Percentiles rank a stretch among this genome's conserved stretches.
Evolutionary conservation across 2,329 filamentous ascomycete genomes (phyloP).

Genomic region (Fonsecaea pedrosoi): DNA sequence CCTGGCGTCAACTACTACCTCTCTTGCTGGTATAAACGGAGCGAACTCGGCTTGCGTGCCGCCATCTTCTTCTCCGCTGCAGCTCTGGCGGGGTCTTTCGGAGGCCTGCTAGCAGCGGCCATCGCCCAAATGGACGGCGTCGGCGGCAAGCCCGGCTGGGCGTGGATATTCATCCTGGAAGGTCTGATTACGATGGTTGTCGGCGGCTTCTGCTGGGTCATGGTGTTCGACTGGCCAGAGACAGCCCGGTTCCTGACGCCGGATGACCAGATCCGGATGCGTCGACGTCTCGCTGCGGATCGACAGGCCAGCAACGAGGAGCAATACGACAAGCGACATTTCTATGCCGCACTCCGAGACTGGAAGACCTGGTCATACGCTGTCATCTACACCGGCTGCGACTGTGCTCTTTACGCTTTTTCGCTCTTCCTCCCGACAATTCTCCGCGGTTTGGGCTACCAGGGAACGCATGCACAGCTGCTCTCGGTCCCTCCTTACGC

Average conservation of each 20-base stretch:
- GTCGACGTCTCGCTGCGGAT: conserved; percentile 51
- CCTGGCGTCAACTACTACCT: conserved; percentile 53
- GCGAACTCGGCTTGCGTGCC: conserved; percentile 65
- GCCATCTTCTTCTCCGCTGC: conserved; percentile 61
- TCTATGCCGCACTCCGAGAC: conserved; percentile 57
- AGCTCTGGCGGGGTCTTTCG: conserved; percentile 62
- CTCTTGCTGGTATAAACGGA: conserved; percentile 64
- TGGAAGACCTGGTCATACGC: conserved; percentile 56
- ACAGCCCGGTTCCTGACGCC: conserved; percentile 53
- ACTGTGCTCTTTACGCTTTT: conserved; percentile 64
- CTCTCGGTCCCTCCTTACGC: conserved; percentile 72
- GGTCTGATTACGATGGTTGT: conserved; percentile 43
- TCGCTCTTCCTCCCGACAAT: conserved; percentile 66
- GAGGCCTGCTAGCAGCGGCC: conserved; percentile 62
- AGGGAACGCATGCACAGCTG: conserved; percentile 66
- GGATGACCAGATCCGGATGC: conserved; percentile 49
- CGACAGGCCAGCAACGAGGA: conserved; percentile 51
- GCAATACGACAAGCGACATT: conserved; percentile 53
- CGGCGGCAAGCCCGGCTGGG: conserved; percentile 50
- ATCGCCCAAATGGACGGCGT: conserved; percentile 52
- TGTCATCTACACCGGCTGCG: conserved; percentile 60
- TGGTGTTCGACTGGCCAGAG: conserved; percentile 59
- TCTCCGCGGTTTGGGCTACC: conserved; percentile 62
- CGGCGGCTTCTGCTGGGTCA: conserved; percentile 53
- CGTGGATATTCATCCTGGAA: conserved; percentile 53